These are phyloP conservation scores for Globisporangium nodosum DNA, from an alignment of 352 stramenopile species.

Conservation along the genomic window DNA sequence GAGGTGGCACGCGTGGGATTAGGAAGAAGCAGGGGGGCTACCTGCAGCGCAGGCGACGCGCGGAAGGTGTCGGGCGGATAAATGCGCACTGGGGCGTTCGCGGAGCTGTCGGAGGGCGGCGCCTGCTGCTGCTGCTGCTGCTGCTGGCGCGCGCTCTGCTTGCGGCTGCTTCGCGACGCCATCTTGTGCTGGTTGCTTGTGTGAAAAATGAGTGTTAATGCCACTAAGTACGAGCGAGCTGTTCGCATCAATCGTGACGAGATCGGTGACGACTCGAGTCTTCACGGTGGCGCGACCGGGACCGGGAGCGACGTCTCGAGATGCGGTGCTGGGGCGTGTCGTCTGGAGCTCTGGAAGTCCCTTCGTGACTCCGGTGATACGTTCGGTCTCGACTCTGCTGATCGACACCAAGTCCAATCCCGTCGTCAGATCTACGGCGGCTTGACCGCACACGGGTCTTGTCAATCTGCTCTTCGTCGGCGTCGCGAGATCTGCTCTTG, in stretches of 20 bases:
- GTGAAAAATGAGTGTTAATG: neutral
- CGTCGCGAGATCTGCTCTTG: slow-evolving; percentile 1
- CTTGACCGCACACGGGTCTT: neutral
- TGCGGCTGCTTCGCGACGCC: neutral
- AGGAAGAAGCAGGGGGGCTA: neutral
- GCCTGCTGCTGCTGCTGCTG: slow-evolving; percentile 10
- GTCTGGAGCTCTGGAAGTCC: neutral
- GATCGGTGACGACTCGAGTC: neutral
- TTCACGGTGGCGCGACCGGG: neutral
- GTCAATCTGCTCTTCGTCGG: neutral
- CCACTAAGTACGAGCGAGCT: neutral
- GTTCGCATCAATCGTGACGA: no score
- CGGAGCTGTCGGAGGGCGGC: slow-evolving; percentile 21
- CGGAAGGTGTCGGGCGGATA: slow-evolving; percentile 36
- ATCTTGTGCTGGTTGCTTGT: neutral
- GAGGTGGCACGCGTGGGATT: neutral
- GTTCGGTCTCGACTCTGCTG: neutral
- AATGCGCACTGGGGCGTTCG: slow-evolving; percentile 47
- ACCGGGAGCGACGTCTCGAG: neutral
- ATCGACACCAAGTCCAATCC: no score
- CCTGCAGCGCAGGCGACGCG: slow-evolving; percentile 10
- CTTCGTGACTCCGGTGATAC: neutral
- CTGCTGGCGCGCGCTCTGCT: slow-evolving; percentile 1
- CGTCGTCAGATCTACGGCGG: neutral
- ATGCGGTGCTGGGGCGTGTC: no score